Base-by-base conservation (phyloP, 495 filamentous ascomycete species). In the Penicillium verhagenii region DNA sequence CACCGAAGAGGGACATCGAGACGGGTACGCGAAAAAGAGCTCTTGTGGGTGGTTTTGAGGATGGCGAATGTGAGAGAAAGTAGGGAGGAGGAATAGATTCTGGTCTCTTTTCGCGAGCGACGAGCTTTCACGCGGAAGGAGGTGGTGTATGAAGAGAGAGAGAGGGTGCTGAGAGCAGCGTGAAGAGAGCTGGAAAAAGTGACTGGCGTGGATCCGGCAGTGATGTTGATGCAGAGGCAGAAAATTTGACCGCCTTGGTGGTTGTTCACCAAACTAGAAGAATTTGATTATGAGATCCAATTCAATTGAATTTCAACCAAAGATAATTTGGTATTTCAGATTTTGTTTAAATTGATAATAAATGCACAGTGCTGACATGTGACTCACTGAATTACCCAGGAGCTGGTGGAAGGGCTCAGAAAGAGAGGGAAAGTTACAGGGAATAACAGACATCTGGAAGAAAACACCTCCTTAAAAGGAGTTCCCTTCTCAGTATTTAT, bases 1-100 rank as follows among this genome's bases (percentile, higher is more conserved):
- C 59, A 60, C 84, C 84, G 70, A 95, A 96, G 65, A 96, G 83
- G n/a, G 71, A 72, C 73, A 76, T 76, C 55, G 54, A 54, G 63
- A 66, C 57, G 62, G 63, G 49, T 18, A 35, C 33, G 9, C 20
- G 43, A 46, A 16, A 25, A 9, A 29, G 16, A 37, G 28, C 47
- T 37, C 18, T 5, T 37, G 31, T 38, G 43, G 4, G 20, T 37
- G 47, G 21, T 9, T 8, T 25, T 13, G 47, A 25, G 16, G 47
- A 14, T 20, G 31, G 9, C 2, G 4, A 37, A 16, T 16, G 8
- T n/a, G 18, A n/a, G 33, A 16, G 44, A 25, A 4, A 6, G 6
- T 16, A 6, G 13, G 19, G 19, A 16, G n/a, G n/a, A 39, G 7
- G 1, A 39, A 18, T 14, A 16, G 11, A 11, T n/a, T 35, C 13